phyloP scores from a whole-genome alignment of 2,329 filamentous ascomycete genomes.

The Aspergillus sp. region DNA sequence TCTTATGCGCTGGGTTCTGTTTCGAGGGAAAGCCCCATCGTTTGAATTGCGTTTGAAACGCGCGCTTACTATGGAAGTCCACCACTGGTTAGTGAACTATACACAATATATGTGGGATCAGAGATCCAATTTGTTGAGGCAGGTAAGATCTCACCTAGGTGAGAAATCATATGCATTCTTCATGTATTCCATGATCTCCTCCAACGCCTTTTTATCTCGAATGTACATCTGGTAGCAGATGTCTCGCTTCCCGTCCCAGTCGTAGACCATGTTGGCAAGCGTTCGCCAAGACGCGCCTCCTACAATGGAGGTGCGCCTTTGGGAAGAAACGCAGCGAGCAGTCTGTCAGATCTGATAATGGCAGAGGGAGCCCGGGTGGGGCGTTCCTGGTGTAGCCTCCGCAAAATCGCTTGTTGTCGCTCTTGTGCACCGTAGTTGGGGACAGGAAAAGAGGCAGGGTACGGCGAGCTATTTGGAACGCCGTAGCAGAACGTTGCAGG shows the following conservation, averaged over 20 bases:
- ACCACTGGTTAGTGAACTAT: background rate
- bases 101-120: background rate
- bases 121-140: background rate
- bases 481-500: constrained; percentile 12
- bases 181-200: constrained; percentile 74
- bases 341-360: background rate
- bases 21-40: constrained; percentile 77
- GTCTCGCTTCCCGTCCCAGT: constrained; percentile 66
- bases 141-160: constrained; percentile 60
- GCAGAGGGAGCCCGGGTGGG: background rate
- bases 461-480: constrained; percentile 13
- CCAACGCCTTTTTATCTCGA: constrained; percentile 68
- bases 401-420: constrained; percentile 33
- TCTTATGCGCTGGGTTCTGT: constrained; percentile 69
- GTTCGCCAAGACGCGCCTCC: constrained; percentile 21
- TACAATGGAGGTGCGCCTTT: constrained; percentile 25
- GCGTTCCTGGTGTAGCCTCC: background rate
- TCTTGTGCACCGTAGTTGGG: constrained; percentile 34
- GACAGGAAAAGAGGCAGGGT: no score
- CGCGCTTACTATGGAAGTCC: constrained; percentile 58
- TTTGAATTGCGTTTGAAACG: constrained; percentile 73
- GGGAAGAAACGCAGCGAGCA: constrained; percentile 9
- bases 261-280: constrained; percentile 51
- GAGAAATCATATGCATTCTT: constrained; percentile 63
- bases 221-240: constrained; percentile 73